phyloP scores from a whole-genome alignment of 2,329 filamentous ascomycete genomes.

The Neonectria sp. region DNA sequence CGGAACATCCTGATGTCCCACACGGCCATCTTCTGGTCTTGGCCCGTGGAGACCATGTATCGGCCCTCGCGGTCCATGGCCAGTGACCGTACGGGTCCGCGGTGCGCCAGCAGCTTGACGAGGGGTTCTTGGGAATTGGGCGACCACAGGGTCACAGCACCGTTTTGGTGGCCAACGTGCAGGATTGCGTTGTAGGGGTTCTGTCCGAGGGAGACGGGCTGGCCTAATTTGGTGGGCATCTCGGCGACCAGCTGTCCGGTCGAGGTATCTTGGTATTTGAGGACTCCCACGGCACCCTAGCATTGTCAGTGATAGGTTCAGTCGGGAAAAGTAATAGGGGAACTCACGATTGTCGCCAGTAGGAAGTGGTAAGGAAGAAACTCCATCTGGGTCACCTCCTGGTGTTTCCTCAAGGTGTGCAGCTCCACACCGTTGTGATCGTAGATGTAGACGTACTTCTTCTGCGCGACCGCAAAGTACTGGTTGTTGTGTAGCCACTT shows the following conservation, averaged over 20 bases:
- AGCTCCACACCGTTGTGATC: constrained; percentile 92
- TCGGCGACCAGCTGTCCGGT: constrained; percentile 92
- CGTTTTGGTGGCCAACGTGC: constrained; percentile 95
- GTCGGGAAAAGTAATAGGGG: accelerated
- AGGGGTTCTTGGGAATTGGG: constrained; percentile 89
- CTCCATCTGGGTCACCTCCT: constrained; percentile 93
- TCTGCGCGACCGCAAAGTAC: constrained; percentile 94
- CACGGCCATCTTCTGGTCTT: constrained; percentile 92
- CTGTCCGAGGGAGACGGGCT: constrained; percentile 86
- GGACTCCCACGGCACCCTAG: constrained; percentile 82
- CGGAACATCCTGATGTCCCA: constrained; percentile 97
- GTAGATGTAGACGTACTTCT: constrained; percentile 98
- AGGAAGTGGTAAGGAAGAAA: constrained; percentile 98
- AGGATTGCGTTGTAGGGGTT: constrained; percentile 95
- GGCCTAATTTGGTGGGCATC: constrained; percentile 86
- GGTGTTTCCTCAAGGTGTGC: constrained; percentile 90
- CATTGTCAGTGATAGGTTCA: constrained; percentile 35
- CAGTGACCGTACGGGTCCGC: constrained; percentile 87
- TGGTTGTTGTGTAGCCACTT: constrained; percentile 97
- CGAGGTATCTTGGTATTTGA: constrained; percentile 96
- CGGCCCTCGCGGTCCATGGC: constrained; percentile 90
- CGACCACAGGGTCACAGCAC: constrained; percentile 95
- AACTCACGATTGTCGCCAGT: constrained; percentile 83
- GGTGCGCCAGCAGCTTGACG: constrained; percentile 92
- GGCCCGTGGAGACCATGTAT: constrained; percentile 95